Evolutionary conservation across 352 stramenopile species (phyloP).

Genomic region (Phytopythium delawarense): DNA sequence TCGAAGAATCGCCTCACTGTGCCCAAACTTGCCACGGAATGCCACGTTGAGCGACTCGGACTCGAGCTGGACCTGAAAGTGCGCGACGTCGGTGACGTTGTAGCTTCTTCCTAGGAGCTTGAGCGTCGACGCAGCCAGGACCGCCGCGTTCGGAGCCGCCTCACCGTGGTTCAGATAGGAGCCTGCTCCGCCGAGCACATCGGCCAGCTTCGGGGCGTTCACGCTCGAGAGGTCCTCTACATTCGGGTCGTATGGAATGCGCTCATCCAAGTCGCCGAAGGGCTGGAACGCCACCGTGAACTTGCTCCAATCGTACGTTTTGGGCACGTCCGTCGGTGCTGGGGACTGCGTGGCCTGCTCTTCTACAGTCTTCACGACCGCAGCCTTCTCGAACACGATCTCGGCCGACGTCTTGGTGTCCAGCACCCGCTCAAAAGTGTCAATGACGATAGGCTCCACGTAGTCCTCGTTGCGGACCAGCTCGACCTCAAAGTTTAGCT

Average conservation of each 20-base stretch:
- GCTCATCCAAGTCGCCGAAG: slow-evolving; percentile 36
- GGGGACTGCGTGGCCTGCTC: not conserved
- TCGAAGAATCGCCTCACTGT: slow-evolving; percentile 22
- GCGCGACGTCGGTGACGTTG: slow-evolving; percentile 46
- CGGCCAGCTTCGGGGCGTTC: slow-evolving; percentile 28
- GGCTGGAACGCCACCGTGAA: slow-evolving; percentile 46
- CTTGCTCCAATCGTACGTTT: slow-evolving; percentile 28
- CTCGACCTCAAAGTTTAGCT: slow-evolving; percentile 47
- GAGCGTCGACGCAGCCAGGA: not conserved
- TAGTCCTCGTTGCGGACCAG: slow-evolving; percentile 62
- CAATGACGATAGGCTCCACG: slow-evolving; percentile 20
- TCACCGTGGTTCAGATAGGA: not conserved
- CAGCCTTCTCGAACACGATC: slow-evolving; percentile 27
- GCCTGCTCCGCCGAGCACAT: slow-evolving; percentile 19
- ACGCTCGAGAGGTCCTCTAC: slow-evolving; percentile 36
- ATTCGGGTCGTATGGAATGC: slow-evolving; percentile 40
- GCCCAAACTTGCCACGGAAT: slow-evolving; percentile 40
- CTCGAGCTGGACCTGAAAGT: slow-evolving; percentile 48
- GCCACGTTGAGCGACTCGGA: slow-evolving; percentile 24
- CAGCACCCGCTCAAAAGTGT: slow-evolving; percentile 16
- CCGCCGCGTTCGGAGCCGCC: not conserved
- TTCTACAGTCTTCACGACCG: not conserved
- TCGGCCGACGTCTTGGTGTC: slow-evolving; percentile 52
- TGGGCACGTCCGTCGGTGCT: not conserved
- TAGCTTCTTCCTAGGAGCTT: slow-evolving; percentile 53